Percentiles rank a stretch among this genome's conserved stretches.
These are phyloP conservation scores for Cornus suecica DNA, from an alignment of 148 eudicot genomes.

Conservation along the genomic window DNA sequence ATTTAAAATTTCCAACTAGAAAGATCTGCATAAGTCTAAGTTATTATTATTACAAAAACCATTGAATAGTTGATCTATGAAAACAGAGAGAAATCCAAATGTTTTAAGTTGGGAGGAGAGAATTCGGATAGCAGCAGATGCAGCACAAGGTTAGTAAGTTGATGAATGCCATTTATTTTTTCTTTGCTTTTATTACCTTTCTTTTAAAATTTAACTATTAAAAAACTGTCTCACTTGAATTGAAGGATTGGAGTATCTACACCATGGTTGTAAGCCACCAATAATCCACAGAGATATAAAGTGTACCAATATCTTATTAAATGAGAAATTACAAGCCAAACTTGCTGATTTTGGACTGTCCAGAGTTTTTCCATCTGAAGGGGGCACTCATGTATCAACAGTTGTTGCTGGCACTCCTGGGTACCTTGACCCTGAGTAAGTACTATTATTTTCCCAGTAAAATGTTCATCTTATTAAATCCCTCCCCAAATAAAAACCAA, in stretches of 20 bases:
- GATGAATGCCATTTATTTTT: background rate
- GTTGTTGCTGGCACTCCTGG: constrained; percentile 34
- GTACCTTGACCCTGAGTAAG: constrained; percentile 50
- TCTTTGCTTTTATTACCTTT: background rate
- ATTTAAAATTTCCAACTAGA: background rate
- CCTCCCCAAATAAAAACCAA: constrained; percentile 7
- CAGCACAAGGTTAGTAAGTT: constrained; percentile 16
- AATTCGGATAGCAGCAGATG: constrained; percentile 15
- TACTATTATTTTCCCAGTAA: background rate
- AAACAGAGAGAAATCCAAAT: background rate
- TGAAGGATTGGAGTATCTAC: constrained; percentile 44
- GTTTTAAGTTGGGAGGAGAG: constrained; percentile 21
- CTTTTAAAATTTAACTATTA: background rate
- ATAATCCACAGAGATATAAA: constrained; percentile 49
- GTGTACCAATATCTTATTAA: constrained; percentile 36
- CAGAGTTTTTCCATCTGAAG: constrained; percentile 26
- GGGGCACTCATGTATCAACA: constrained; percentile 22
- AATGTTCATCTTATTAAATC: no score
- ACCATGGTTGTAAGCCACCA: constrained; percentile 36
- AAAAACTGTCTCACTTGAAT: background rate
- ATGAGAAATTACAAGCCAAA: constrained; percentile 30
- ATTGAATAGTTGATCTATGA: background rate
- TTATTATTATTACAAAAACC: background rate
- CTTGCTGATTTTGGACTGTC: constrained; percentile 46
- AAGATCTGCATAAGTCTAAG: background rate